phyloP scores from a whole-genome alignment of 2,329 filamentous ascomycete species.

The Trichoderma sp. region DNA sequence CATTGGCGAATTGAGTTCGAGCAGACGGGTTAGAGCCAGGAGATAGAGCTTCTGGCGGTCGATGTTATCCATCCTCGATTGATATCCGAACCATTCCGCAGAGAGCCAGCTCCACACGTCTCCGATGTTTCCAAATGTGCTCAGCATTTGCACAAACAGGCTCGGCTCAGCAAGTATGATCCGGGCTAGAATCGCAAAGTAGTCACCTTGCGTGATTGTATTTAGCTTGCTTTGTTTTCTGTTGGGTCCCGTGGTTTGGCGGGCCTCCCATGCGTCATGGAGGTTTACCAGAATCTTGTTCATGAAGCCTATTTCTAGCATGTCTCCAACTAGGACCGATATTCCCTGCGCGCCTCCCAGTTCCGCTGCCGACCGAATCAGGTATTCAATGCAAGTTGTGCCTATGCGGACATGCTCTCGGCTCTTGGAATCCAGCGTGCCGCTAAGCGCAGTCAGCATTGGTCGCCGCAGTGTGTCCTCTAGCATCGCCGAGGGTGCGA shows the following conservation, averaged over 20 bases:
- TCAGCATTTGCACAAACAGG: conserved; percentile 65
- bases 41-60: conserved; percentile 72
- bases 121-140: conserved; percentile 51
- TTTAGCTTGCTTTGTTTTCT: conserved; percentile 70
- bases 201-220: conserved; percentile 79
- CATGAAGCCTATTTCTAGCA: conserved; percentile 66
- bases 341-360: conserved; percentile 66
- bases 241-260: conserved; percentile 82
- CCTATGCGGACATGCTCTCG: conserved; percentile 63
- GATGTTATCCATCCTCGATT: conserved; percentile 68
- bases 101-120: conserved; percentile 64
- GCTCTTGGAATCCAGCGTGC: conserved; percentile 55
- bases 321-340: conserved; percentile 65
- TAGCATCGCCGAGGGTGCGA: conserved; percentile 70
- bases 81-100: conserved; percentile 68
- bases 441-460: conserved; percentile 54
- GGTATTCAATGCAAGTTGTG: conserved; percentile 64
- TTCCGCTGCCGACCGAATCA: conserved; percentile 65
- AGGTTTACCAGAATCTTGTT: conserved; percentile 67
- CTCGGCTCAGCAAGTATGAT: conserved; percentile 73
- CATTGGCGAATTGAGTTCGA: conserved; percentile 64
- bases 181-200: conserved; percentile 80
- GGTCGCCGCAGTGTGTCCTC: conserved; percentile 58
- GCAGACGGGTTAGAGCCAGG: conserved; percentile 71
- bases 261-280: conserved; percentile 70